These are phyloP conservation scores for Moesziomyces antarcticus DNA, from an alignment of 1,284 basidiomycete species.

Conservation along the genomic window DNA sequence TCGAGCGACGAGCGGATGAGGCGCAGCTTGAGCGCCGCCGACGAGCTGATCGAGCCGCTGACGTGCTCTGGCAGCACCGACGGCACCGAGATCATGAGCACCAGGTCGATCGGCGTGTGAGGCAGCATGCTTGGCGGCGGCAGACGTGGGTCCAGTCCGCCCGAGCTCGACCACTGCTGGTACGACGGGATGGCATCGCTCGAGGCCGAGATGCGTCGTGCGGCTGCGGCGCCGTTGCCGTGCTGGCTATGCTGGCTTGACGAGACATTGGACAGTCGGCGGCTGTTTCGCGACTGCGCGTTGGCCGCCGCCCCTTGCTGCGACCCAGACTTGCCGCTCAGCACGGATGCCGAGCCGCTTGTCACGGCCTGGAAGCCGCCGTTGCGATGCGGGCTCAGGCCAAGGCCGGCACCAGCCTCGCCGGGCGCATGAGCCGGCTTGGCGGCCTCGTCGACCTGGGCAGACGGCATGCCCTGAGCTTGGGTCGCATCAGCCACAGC, in stretches of 20 bases:
- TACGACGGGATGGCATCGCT: slow-evolving; percentile 38
- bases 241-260: slow-evolving; percentile 39
- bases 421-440: slow-evolving; percentile 1
- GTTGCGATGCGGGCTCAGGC: slow-evolving; percentile 17
- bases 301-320: slow-evolving; percentile 16
- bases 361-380: slow-evolving; percentile 8
- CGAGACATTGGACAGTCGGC: slow-evolving; percentile 31
- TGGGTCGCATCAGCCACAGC: slow-evolving; percentile 2
- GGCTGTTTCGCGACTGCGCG: slow-evolving; percentile 18
- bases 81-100: slow-evolving; percentile 89
- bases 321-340: slow-evolving; percentile 52
- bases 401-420: slow-evolving; percentile 3
- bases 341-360: slow-evolving; percentile 39
- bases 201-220: slow-evolving; percentile 17
- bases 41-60: slow-evolving; percentile 75
- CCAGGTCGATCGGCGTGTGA: slow-evolving; percentile 89
- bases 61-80: slow-evolving; percentile 43
- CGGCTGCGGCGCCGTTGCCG: slow-evolving; percentile 11
- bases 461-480: background rate
- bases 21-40: slow-evolving; percentile 72
- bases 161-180: slow-evolving; percentile 61
- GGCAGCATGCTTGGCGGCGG: slow-evolving; percentile 70
- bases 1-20: slow-evolving; percentile 61
- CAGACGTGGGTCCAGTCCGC: slow-evolving; percentile 58
- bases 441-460: slow-evolving; percentile 6